Evolutionary conservation across 2,329 filamentous ascomycete species (phyloP).

Genomic region (Sporothrix globosa): DNA sequence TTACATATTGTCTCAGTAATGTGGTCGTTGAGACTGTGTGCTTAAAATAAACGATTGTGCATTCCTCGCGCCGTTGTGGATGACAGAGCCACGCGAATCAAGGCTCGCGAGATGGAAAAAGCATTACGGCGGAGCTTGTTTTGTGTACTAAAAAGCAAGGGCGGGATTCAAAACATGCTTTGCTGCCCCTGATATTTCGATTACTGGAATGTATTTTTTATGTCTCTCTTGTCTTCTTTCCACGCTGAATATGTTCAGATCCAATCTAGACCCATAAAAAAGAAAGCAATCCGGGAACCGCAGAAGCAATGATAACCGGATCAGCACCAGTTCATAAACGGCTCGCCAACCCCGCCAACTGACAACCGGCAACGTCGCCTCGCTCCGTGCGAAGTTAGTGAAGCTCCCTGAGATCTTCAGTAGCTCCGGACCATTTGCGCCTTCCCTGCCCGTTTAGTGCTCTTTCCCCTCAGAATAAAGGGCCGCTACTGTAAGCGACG

Average conservation of each 20-base stretch:
- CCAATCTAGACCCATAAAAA: background rate
- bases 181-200: constrained; percentile 7
- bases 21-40: background rate
- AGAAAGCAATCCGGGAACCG: background rate
- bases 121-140: background rate
- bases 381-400: background rate
- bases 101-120: background rate
- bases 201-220: background rate
- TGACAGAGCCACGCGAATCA: constrained; percentile 9
- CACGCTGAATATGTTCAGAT: background rate
- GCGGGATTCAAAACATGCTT: background rate
- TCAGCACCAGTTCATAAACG: background rate
- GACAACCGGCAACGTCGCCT: background rate
- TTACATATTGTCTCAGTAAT: constrained; percentile 14
- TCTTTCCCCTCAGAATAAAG: background rate
- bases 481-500: constrained; percentile 19
- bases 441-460: constrained; percentile 13
- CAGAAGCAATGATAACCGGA: background rate
- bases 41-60: background rate
- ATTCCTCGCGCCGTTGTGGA: background rate
- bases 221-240: background rate
- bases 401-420: background rate
- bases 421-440: background rate
- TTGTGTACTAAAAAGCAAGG: background rate
- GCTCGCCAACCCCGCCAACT: background rate